Evolutionary conservation across 371 early-diverging fungal genomes (phyloP).

Genomic region (Mucor indicus): DNA sequence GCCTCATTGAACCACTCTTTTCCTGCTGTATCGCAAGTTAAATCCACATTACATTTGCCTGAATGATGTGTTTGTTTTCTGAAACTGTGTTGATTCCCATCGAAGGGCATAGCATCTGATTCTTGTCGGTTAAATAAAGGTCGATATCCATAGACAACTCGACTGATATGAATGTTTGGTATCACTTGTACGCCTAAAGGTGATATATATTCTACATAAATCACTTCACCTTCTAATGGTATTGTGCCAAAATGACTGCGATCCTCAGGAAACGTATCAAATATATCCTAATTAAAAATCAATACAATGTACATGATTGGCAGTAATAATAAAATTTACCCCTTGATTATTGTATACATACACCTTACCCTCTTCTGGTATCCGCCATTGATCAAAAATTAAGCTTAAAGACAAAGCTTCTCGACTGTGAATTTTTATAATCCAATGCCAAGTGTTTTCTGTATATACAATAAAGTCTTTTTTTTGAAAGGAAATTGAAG

Average conservation of each 20-base stretch:
- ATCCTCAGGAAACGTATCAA: background rate
- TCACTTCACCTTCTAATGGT: slow-evolving; percentile 35
- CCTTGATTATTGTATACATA: slow-evolving; percentile 24
- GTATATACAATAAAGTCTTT: too few species aligned
- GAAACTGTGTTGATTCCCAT: background rate
- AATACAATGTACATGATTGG: too few species aligned
- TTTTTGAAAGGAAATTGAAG: slow-evolving; percentile 13
- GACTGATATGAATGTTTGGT: slow-evolving; percentile 29
- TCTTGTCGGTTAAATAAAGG: slow-evolving; percentile 10
- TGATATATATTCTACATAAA: slow-evolving; percentile 28
- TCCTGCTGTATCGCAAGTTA: slow-evolving; percentile 35
- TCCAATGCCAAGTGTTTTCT: slow-evolving; percentile 24
- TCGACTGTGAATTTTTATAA: slow-evolving; percentile 30
- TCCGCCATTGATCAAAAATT: slow-evolving; percentile 40
- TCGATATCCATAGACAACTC: slow-evolving; percentile 45
- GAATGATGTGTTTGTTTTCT: slow-evolving; percentile 13
- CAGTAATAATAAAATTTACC: too few species aligned
- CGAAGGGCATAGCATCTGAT: background rate
- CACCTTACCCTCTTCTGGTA: slow-evolving; percentile 33
- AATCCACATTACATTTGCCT: slow-evolving; percentile 48
- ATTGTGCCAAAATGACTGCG: slow-evolving; percentile 33
- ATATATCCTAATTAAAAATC: background rate
- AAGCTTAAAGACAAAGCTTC: slow-evolving; percentile 45
- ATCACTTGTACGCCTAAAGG: slow-evolving; percentile 5
- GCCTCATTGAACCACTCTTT: slow-evolving; percentile 30